A percentile compares a stretch with the other conserved stretches of the same genome.
Conservation (phyloP, 1,139 yeast genomes). For the Meyerozyma athensensis region DNA sequence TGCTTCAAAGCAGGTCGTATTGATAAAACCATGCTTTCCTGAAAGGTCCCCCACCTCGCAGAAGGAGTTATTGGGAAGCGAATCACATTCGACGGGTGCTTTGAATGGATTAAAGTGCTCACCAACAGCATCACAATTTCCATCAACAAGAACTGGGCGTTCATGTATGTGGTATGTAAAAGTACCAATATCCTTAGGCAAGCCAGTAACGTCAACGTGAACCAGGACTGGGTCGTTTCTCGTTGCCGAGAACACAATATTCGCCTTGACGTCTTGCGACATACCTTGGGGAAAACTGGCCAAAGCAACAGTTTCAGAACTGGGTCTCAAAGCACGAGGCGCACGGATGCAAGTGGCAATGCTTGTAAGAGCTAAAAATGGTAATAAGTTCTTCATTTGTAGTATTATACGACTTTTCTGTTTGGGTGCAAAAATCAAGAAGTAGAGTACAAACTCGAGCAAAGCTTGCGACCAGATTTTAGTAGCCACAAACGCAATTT, state of each 20-base stretch:
- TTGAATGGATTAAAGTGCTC: constrained; percentile 50
- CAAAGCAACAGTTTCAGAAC: constrained; percentile 40
- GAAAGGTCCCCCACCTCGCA: constrained; percentile 62
- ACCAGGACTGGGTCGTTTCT: constrained; percentile 49
- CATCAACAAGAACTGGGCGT: constrained; percentile 36
- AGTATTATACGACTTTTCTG: too few relatives aligned
- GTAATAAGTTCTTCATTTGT: not conserved
- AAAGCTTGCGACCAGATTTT: too few relatives aligned
- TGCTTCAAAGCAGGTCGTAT: constrained; percentile 51
- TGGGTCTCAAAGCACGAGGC: not conserved
- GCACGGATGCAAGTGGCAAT: not conserved
- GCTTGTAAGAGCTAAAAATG: not conserved
- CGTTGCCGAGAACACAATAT: constrained; percentile 44
- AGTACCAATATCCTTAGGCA: constrained; percentile 55
- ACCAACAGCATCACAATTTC: constrained; percentile 47
- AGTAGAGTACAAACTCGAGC: too few relatives aligned
- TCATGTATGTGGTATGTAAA: constrained; percentile 57
- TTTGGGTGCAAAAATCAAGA: too few relatives aligned
- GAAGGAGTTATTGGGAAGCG: constrained; percentile 42
- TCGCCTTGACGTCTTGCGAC: constrained; percentile 39
- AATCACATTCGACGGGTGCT: constrained; percentile 42
- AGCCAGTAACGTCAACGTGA: constrained; percentile 54
- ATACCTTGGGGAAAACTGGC: constrained; percentile 54
- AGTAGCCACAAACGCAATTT: too few relatives aligned
- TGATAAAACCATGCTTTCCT: constrained; percentile 59